Base-by-base conservation (phyloP, 305 asterid genomes). In the Solanum hybrid region DNA sequence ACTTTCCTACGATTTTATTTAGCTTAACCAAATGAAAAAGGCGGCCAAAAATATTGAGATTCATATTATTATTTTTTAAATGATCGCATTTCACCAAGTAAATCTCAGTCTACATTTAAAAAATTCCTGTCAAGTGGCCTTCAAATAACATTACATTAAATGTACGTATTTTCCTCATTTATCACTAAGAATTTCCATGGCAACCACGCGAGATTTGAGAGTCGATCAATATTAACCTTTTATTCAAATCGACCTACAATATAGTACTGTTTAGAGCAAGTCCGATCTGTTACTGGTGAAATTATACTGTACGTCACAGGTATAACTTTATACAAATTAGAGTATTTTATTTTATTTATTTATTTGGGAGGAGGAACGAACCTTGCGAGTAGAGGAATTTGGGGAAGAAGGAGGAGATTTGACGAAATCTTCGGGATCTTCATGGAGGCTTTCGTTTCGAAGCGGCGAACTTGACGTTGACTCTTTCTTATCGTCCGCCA, bases 331-430 rank as follows among this genome's bases (percentile, higher is more conserved):
- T 29, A 82, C 17, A 78, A 34, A 13, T 26, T 38, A 40, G 11
- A 38, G 34, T 38, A 79, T 3, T n/a, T 38, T 24, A 5, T 38
- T 79, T 4, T n/a, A 24, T 2, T 37, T 79, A 26, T 79, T 71
- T 71, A 1, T 26, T 71, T 12, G 31, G 9, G 16, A 10, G 27
- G 27, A 24, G 36, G 36, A 38, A 40, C 86, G 24, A 79, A 96
- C 99, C 99, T 96, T 94, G 90, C 99, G 96, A 79, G 99, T 95
- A 73, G 99, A 96, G 88, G 99, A 96, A 91, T 91, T 95, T 86
- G 99, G 96, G 66, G 99, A 94, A 90, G 87, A 93, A 37, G 99
- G 99, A 90, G 95, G 94, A 56, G 97, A 94, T 92, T 97, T 95
- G 93, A 91, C 93, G 86, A 95, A 88, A 90, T 91, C 93, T 72